Evolutionary conservation across 2,329 filamentous ascomycete genomes (phyloP).

Genomic region (Cercospora janseana): DNA sequence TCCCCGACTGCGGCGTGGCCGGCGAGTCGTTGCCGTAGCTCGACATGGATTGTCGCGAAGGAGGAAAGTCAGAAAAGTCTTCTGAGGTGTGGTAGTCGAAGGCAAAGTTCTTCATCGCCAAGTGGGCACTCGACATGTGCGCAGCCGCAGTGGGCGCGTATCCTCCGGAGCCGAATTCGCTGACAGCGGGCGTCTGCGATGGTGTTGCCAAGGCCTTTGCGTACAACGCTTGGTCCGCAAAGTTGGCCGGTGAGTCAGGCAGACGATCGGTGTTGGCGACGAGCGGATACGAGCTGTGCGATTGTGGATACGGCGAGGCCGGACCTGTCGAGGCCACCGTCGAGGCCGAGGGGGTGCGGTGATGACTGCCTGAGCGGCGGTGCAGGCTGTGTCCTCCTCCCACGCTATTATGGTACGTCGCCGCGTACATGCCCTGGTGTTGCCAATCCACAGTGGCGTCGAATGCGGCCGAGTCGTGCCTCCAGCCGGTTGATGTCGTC

Average conservation of each 20-base stretch:
- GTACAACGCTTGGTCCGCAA: conserved; percentile 43
- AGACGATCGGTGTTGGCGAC: conserved; percentile 48
- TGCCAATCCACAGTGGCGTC: conserved; percentile 25
- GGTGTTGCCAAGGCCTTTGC: conserved; percentile 56
- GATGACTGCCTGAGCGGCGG: conserved; percentile 30
- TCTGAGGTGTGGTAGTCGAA: conserved; percentile 54
- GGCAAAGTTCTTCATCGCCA: conserved; percentile 59
- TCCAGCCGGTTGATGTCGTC: conserved; percentile 2
- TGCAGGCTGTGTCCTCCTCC: conserved; percentile 22
- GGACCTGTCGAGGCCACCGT: conserved; percentile 47
- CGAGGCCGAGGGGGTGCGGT: conserved; percentile 39
- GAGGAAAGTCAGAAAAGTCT: conserved; percentile 53
- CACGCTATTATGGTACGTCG: conserved; percentile 29
- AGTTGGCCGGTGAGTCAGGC: conserved; percentile 42
- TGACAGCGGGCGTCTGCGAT: conserved; percentile 54
- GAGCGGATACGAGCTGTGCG: conserved; percentile 39
- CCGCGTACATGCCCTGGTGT: conserved; percentile 23
- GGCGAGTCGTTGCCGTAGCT: conserved; percentile 61
- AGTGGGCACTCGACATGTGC: conserved; percentile 50
- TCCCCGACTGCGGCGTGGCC: conserved; percentile 56
- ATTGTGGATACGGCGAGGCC: conserved; percentile 45
- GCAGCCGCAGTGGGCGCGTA: conserved; percentile 35
- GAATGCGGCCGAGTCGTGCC: conserved; percentile 20
- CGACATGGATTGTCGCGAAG: conserved; percentile 58
- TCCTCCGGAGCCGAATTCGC: conserved; percentile 44